Evolutionary conservation across 1,284 basidiomycete species (phyloP).

Genomic region (Vanrija pseudolonga): DNA sequence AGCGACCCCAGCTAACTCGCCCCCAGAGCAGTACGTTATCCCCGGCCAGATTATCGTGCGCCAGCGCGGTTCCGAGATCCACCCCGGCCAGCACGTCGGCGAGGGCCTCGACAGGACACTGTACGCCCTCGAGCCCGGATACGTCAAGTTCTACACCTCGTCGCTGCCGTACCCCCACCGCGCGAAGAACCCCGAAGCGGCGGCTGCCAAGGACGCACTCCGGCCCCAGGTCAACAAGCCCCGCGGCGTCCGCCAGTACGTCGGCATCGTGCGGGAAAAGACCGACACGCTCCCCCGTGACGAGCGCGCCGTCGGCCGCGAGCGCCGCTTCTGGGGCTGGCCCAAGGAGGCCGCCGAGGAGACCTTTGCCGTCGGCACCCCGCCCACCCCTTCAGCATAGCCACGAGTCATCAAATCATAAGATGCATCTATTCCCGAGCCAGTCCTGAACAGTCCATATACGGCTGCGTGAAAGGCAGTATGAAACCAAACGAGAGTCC

Average conservation of each 20-base stretch:
- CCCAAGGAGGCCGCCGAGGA: constrained; percentile 21
- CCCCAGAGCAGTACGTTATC: constrained; percentile 74
- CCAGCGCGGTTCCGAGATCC: constrained; percentile 83
- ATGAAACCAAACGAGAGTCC: background rate
- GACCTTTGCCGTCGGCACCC: background rate
- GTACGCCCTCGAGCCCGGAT: constrained; percentile 81
- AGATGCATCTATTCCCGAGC: constrained; percentile 16
- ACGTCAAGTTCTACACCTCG: constrained; percentile 76
- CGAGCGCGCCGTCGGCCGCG: constrained; percentile 59
- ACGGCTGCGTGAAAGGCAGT: background rate
- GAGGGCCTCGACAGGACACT: constrained; percentile 90
- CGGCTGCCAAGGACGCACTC: constrained; percentile 8
- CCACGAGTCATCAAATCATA: constrained; percentile 1
- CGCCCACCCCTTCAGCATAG: too few species aligned
- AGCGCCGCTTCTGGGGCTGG: constrained; percentile 48
- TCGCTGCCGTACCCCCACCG: constrained; percentile 42
- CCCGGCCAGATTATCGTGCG: constrained; percentile 91
- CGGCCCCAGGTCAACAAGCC: constrained; percentile 37
- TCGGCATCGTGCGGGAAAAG: constrained; percentile 73
- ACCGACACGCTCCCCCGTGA: constrained; percentile 82
- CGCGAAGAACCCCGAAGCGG: constrained; percentile 41
- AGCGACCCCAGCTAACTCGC: background rate
- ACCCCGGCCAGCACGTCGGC: constrained; percentile 85
- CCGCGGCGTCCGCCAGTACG: constrained; percentile 59
- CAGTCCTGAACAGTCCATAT: background rate